Evolutionary conservation across 176 grass and related monocot species (phyloP), one percentile per base, ranked within the genome.

Genomic region (Carex littledalei): DNA sequence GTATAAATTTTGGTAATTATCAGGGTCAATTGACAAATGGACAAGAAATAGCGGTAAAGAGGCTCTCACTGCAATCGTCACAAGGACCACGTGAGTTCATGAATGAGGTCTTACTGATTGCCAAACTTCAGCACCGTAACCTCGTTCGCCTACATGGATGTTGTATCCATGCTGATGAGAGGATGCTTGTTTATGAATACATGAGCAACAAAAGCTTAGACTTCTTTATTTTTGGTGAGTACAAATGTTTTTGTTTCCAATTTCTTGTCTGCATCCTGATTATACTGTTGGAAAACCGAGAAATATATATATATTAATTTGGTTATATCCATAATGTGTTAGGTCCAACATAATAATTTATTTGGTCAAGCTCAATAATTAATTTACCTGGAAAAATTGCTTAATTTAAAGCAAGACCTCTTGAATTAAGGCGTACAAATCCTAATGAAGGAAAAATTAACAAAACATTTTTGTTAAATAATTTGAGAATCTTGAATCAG

Each of bases 151-250:
- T 94, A 12, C 56, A 86, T 6, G 86, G 88, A 21, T 94, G 39
- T 6, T 90, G 86, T 39, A 83, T 90, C n/a, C 73, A 88, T 60
- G 86, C 32, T 66, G 79, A 88, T 61, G 92, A 94, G 68, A 89
- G 84, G 45, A 61, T 92, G 8, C 86, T 94, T 1, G 47, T 92
- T 59, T 94, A 92, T 21, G 92, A 94, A 56, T 94, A 91, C 55
- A 34, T 94, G 47, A 88, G 84, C 0, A 91, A 94, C 74, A 94
- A 86, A 88, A 94, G 87, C 73, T 86, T 91, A 49, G 92, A 94
- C 20, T 60, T 12, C 20, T 84, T 91, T 58, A 45, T 88, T 47
- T 94, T 94, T 55, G 76, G 92, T 94, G 81, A 26, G 80, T 81
- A 3, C 43, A 1, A 43, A 32, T 3, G 47, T 8, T 13, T 56